Evolutionary conservation across 2,329 filamentous ascomycete genomes (phyloP), one percentile per base, ranked within the genome.

Genomic region (Sporothrix variecibatus): DNA sequence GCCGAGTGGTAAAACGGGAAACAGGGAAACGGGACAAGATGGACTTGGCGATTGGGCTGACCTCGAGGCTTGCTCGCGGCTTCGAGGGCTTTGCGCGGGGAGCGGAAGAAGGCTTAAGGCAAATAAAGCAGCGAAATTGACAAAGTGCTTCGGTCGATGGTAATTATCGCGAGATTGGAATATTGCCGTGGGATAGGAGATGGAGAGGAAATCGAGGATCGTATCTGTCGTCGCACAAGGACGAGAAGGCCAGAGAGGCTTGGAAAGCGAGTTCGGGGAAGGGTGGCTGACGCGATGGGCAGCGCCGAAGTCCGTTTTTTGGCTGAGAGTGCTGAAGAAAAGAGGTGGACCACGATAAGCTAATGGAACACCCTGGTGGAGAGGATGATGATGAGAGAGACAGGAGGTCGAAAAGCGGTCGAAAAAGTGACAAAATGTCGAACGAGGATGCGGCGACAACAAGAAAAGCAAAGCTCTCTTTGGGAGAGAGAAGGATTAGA

Each of bases 21-120:
- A 23, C 58, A 34, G 71, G 11, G 9, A 17, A 56, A 53, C 23
- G 53, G 69, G 40, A 46, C 43, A 51, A 51, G 38, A 58, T 43
- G 51, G 68, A 43, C n/a, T 9, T 72, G 23, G 46, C 51, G 64
- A 69, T 69, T 60, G 49, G 34, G 62, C 72, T 68, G 62, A 51
- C 46, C 34, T 56, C 34, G 64, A 49, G 28, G 28, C 53, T 7
- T 7, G 34, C 34, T 34, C 17, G 31, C 8, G 62, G 11, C n/a
- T 46, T 72, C 15, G 28, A 64, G 43, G 23, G 53, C 53, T 60
- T 60, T 56, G 40, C 53, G 34, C 38, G 38, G 62, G 12, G 38
- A 67, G 38, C 12, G 38, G 15, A 40, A 43, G n/a, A 26, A 20
- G n/a, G 62, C 7, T 0, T 15, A 3, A 23, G n/a, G 62, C 62